phyloP scores from a whole-genome alignment of 2,329 filamentous ascomycete species.

The Neofusicoccum parvum region DNA sequence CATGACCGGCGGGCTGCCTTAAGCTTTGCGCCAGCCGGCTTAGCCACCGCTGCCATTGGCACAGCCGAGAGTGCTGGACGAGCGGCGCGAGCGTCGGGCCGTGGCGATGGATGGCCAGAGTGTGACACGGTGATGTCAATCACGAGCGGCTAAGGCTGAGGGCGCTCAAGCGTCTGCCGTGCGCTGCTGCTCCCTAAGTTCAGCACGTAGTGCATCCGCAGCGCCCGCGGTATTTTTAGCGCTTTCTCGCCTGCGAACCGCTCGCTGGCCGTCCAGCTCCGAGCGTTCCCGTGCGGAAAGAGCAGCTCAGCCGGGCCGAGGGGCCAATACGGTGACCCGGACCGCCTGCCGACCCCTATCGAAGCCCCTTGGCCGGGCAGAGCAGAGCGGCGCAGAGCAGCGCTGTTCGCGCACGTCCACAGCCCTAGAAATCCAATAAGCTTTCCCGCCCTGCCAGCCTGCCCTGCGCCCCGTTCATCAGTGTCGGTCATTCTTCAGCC shows the following conservation, averaged over 20 bases:
- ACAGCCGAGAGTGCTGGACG: neutral
- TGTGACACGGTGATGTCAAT: neutral
- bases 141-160: constrained; percentile 6
- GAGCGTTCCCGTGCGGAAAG: neutral
- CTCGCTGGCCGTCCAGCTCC: neutral
- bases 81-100: too few relatives aligned
- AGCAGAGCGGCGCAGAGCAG: neutral
- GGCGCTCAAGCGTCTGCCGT: neutral
- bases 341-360: neutral
- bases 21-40: neutral
- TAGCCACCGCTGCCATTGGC: neutral
- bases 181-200: too few relatives aligned
- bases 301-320: neutral
- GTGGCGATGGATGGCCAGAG: neutral
- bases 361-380: neutral
- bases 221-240: neutral
- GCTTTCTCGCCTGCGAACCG: too few relatives aligned
- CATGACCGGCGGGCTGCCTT: neutral
- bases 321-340: constrained; percentile 8
- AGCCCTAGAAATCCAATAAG: neutral
- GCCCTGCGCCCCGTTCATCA: neutral
- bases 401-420: neutral
- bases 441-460: neutral
- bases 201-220: too few relatives aligned
- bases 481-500: neutral